Evolutionary conservation across 345 rosid species (phyloP), one percentile per base, ranked within the genome.

Genomic region (Linum lewisii): DNA sequence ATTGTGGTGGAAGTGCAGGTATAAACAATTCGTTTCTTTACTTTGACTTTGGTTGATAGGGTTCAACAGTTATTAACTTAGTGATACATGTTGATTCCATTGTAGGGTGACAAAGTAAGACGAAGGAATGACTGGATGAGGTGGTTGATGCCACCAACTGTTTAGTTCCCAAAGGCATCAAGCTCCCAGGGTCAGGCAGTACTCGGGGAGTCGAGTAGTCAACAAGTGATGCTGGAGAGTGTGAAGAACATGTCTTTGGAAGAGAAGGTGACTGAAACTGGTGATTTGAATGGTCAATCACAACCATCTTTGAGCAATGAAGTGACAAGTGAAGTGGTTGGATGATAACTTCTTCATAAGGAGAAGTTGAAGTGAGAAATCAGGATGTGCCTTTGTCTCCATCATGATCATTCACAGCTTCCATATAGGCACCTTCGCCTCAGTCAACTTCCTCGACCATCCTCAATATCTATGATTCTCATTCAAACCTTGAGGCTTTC

Each of bases 41-140:
- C 18, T 24, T 58, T 8, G 56, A 54, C 25, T 45, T 37, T 4
- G 60, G 52, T 13, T 21, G 21, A 11, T 19, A 4, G 13, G 25
- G 13, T 20, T 7, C 20, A 10, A 6, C 1, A 7, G 7, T 52
- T 51, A 6, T 21, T 18, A 6, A 1, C 20, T 24, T 2, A 20
- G 10, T 20, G 24, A 19, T 19, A 15, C 8, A 20, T 9, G 21
- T 24, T 21, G 47, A n/a, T 32, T 61, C 68, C 15, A 34, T 68
- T 65, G 36, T 66, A 88, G 98, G 96, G 90, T 55, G 92, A 91
- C 55, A 68, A 72, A 54, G 72, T 87, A 25, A 84, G 98, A 77
- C 85, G 71, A 74, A 79, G 82, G 25, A 54, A 68, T 32, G 86
- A 81, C 26, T 85, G 98, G 98, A 68, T 58, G 74, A 64, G 58